Evolutionary conservation across 2,329 filamentous ascomycete species (phyloP).

Genomic region (Tolypocladium pustulatum): DNA sequence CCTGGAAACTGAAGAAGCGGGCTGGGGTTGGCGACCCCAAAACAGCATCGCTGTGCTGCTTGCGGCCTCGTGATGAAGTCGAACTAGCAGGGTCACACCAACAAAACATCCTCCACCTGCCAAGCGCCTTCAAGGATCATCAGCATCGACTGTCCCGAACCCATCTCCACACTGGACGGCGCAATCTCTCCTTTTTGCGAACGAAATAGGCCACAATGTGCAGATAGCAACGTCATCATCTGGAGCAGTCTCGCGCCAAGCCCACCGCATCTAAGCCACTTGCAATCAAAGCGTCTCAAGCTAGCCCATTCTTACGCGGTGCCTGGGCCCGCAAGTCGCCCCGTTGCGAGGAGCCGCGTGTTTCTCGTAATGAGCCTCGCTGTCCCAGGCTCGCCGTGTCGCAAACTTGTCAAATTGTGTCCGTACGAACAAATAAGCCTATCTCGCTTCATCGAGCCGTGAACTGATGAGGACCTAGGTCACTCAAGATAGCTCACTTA

Average conservation of each 20-base stretch:
- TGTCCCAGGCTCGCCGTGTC: background rate
- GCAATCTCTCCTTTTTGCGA: conserved; percentile 2
- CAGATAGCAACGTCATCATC: conserved; percentile 5
- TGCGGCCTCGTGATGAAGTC: background rate
- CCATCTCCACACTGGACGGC: background rate
- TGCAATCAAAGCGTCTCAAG: background rate
- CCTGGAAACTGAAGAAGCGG: background rate
- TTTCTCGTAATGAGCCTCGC: background rate
- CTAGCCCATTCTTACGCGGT: background rate
- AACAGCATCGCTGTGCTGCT: background rate
- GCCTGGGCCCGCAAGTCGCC: background rate
- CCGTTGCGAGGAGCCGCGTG: background rate
- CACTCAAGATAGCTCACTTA: background rate
- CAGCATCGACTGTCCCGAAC: background rate
- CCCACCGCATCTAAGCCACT: conserved; percentile 1
- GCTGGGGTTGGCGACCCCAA: background rate
- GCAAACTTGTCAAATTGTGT: background rate
- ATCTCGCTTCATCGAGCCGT: background rate
- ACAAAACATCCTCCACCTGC: background rate
- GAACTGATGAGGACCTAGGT: too few relatives aligned
- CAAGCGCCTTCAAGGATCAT: conserved; percentile 1
- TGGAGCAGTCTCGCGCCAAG: background rate
- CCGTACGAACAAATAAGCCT: background rate
- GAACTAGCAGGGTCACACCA: background rate
- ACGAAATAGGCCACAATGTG: background rate